Evolutionary conservation across 805 yeast species (phyloP), one percentile per base, ranked within the genome.

Genomic region (Candida patagonica): DNA sequence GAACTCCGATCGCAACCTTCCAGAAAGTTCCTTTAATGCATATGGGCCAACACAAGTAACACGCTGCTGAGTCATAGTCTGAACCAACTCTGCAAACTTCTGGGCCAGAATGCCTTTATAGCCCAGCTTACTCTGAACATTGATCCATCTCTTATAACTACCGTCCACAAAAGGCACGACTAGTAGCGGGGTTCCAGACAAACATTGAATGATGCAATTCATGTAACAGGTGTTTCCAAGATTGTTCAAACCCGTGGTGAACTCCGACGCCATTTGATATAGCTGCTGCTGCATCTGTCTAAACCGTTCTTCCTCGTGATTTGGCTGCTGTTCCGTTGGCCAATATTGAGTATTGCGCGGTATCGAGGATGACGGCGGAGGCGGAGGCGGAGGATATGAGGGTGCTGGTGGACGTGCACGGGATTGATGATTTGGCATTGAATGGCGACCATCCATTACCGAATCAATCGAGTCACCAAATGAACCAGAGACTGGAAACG

Each of bases 171-270:
- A 82, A 41, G 81, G 74, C 34, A 64, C 66, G 2, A 79, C 68
- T 21, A 88, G 61, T 43, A 75, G 77, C 1, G 76, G 75, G 0
- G 89, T 77, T 1, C 89, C 88, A 3, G 79, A 68, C 26, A 89
- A 57, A 57, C 96, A 85, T 61, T 88, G 97, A n/a, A 88, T 59
- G 2, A 82, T 70, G 49, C 95, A 81, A 60, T 88, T 88, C 87
- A 88, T 81, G 59, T 88, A 88, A 58, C 96, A 88, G 0, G 95
- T 82, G 53, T 89, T 89, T 2, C 96, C 95, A 45, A 88, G 64
- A 56, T 88, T 88, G 10, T 69, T 66, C 5, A 88, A 65, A 0
- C 97, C 96, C 0, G 87, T 76, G 15, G 76, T 65, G 38, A 77
- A 70, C 42, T 65, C 61, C 21, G 27, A 12, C 15, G 40, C n/a